Conservation (phyloP, 2,329 filamentous ascomycete species). For the Colletotrichum incanum region DNA sequence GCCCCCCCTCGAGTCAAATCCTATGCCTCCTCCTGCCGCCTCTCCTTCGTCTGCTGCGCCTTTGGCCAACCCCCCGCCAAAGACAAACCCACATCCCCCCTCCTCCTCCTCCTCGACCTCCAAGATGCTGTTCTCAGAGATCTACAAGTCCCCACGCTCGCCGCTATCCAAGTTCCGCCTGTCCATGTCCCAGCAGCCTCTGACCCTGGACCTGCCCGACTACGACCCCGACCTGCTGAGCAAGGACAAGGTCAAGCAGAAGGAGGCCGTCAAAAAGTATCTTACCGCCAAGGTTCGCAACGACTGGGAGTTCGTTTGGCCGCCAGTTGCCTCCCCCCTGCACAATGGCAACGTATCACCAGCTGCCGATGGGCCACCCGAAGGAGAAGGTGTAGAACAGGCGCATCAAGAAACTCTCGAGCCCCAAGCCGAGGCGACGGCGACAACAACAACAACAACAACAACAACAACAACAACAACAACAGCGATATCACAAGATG, state of each 20-base stretch:
- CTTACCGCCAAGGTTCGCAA: constrained; percentile 68
- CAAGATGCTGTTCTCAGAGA: constrained; percentile 72
- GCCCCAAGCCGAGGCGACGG: constrained; percentile 17
- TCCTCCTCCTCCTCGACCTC: constrained; percentile 43
- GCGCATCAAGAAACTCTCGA: constrained; percentile 23
- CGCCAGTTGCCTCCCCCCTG: constrained; percentile 49
- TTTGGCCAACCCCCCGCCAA: constrained; percentile 28
- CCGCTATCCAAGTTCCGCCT: constrained; percentile 68
- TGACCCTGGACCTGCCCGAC: constrained; percentile 56
- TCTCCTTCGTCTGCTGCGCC: constrained; percentile 29
- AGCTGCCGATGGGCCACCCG: constrained; percentile 22
- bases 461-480: constrained; percentile 10
- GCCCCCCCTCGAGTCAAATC: constrained; percentile 7
- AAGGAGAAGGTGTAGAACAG: constrained; percentile 8
- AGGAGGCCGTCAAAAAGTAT: constrained; percentile 73
- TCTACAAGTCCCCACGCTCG: constrained; percentile 71
- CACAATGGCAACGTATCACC: constrained; percentile 21
- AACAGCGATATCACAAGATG: constrained; percentile 18
- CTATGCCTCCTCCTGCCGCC: constrained; percentile 20
- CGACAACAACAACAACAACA: constrained; percentile 14
- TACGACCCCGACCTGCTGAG: constrained; percentile 75
- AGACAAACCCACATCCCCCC: constrained; percentile 26
- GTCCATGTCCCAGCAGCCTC: constrained; percentile 44
- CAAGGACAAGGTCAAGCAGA: constrained; percentile 74
- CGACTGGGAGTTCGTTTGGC: constrained; percentile 75